phyloP scores from a whole-genome alignment of 805 yeast species.

The Nakazawaea populi region DNA sequence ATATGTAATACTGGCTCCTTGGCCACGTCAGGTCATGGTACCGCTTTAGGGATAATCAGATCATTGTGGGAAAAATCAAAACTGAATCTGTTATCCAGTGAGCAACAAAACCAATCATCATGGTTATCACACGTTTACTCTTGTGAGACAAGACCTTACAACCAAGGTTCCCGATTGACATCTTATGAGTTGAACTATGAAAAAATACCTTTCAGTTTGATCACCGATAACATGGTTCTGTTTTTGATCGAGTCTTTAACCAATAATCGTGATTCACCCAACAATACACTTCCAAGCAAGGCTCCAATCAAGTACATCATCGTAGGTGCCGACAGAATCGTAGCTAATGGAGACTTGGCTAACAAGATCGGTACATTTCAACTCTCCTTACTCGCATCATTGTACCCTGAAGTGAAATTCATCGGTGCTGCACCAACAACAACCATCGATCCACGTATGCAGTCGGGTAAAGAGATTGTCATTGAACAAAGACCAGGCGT shows the following conservation, averaged over 20 bases:
- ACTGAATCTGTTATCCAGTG: slow-evolving; percentile 12
- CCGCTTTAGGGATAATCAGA: slow-evolving; percentile 90
- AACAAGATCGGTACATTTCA: slow-evolving; percentile 96
- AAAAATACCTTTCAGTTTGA: slow-evolving; percentile 77
- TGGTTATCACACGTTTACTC: slow-evolving; percentile 72
- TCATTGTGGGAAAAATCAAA: slow-evolving; percentile 48
- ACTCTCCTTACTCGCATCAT: slow-evolving; percentile 66
- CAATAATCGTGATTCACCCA: slow-evolving; percentile 3
- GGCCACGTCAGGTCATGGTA: slow-evolving; percentile 97
- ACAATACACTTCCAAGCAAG: slow-evolving; percentile 14
- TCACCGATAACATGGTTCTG: slow-evolving; percentile 90
- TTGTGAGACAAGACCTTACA: slow-evolving; percentile 92
- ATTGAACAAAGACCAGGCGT: slow-evolving; percentile 84
- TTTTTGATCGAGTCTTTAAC: slow-evolving; percentile 53
- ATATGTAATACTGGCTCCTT: slow-evolving; percentile 95
- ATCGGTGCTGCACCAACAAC: slow-evolving; percentile 95
- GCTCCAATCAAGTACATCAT: slow-evolving; percentile 84
- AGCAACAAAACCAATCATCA: slow-evolving; percentile 25
- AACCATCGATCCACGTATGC: slow-evolving; percentile 69
- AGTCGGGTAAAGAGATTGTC: slow-evolving; percentile 65
- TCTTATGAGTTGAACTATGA: slow-evolving; percentile 88
- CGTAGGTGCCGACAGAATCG: slow-evolving; percentile 95
- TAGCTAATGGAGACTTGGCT: slow-evolving; percentile 90
- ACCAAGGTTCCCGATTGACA: slow-evolving; percentile 92
- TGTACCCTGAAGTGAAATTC: slow-evolving; percentile 64